Evolutionary conservation across 2,329 filamentous ascomycete genomes (phyloP).

Genomic region (Hyphodiscus sp.): DNA sequence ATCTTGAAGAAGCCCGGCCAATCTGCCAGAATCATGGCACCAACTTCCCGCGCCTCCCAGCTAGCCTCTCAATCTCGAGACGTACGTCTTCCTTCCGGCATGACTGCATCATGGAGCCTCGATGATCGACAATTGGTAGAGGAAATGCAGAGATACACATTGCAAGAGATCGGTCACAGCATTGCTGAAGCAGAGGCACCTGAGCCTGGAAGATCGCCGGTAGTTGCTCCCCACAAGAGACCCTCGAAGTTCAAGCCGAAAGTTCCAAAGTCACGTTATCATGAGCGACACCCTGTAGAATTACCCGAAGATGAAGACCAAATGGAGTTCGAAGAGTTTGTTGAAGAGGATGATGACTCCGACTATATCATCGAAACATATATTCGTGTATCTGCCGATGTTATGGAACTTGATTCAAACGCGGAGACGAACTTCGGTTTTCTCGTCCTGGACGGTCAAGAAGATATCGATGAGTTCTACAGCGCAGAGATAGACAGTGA

Average conservation of each 20-base stretch:
- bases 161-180: conserved; percentile 45
- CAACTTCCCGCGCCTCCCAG: conserved; percentile 10
- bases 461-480: conserved; percentile 50
- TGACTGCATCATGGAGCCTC: conserved; percentile 33
- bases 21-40: conserved; percentile 12
- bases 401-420: conserved; percentile 45
- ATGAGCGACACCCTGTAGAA: conserved; percentile 47
- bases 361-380: conserved; percentile 62
- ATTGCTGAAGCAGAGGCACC: conserved; percentile 17
- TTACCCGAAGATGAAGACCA: conserved; percentile 20
- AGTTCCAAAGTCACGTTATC: conserved; percentile 46
- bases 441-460: conserved; percentile 28
- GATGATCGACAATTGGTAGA: conserved; percentile 39
- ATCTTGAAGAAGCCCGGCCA: conserved; percentile 22
- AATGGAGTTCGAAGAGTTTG: conserved; percentile 35
- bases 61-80: conserved; percentile 4
- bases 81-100: conserved; percentile 31
- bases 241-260: conserved; percentile 48
- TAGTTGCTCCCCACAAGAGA: neutral
- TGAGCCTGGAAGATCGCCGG: conserved; percentile 2
- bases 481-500: conserved; percentile 54
- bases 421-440: conserved; percentile 41
- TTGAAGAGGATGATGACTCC: conserved; percentile 41
- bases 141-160: conserved; percentile 53
- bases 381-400: conserved; percentile 50